Conservation (phyloP, 2,329 filamentous ascomycete genomes). For the Colletotrichum sp. region DNA sequence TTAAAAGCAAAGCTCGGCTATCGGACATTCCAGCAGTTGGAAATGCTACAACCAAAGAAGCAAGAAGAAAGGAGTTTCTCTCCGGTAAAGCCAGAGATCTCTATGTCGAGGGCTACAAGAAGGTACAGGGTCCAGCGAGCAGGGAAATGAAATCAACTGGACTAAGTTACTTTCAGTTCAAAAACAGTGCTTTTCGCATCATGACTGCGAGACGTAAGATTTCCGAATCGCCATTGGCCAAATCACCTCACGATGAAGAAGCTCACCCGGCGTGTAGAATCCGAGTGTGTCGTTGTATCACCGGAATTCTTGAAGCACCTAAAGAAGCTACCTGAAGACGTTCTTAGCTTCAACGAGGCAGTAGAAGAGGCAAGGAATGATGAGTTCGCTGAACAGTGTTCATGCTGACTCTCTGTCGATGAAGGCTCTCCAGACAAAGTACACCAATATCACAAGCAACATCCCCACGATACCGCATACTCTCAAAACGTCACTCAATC, state of each 20-base stretch:
- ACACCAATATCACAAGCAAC: constrained; percentile 45
- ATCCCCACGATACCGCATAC: background rate
- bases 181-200: constrained; percentile 30
- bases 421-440: constrained; percentile 53
- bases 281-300: constrained; percentile 27
- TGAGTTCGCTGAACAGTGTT: background rate
- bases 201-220: constrained; percentile 27
- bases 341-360: constrained; percentile 31
- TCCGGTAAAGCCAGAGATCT: background rate
- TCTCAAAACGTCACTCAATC: background rate
- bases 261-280: background rate
- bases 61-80: background rate
- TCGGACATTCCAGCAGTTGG: background rate
- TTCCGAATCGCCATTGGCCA: background rate
- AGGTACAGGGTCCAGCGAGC: background rate
- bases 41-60: background rate
- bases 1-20: background rate
- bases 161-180: constrained; percentile 25
- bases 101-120: background rate
- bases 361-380: constrained; percentile 23
- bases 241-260: background rate
- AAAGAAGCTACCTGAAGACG: constrained; percentile 31
- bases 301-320: constrained; percentile 32
- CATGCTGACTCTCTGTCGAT: background rate
- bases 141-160: rapidly evolving